Base-by-base conservation (phyloP, 1,284 basidiomycete genomes). In the Acaromyces ingoldii region DNA sequence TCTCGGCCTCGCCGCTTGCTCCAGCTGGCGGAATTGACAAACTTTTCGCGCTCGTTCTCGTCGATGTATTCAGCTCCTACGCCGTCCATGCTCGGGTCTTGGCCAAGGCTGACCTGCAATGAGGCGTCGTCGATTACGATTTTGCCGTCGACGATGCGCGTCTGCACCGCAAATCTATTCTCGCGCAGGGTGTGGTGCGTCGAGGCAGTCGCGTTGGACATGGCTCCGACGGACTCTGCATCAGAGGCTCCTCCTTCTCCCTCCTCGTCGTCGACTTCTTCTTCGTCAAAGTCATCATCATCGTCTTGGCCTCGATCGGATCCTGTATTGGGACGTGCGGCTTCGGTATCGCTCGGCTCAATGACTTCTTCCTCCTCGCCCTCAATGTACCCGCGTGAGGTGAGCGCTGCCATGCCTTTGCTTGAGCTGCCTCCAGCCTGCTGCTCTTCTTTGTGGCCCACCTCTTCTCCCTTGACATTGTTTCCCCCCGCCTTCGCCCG, bases 11-110 rank as follows among this genome's bases (percentile, higher is more conserved):
- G 55, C 53, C 67, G 84, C 76, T 84, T 89, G 37, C 84, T 82
- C 68, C 88, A 89, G 1, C 86, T 86, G 17, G 81, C 81, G n/a
- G 86, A 88, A 73, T 91, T 92, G 55, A 88, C 82, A 64, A 91
- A 90, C 26, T 62, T 57, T 40, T 71, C 69, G 24, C 63, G 60
- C 31, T 91, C 88, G 0, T 85, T 86, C 72, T 91, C 89, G 51
- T 89, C 85, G 24, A 91, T 80, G 57, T 88, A 85, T 3, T 85
- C 86, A 72, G 88, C 87, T 29, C 60, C 67, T 51, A 66, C 62
- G 39, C 59, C 62, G 47, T 60, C 63, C 38, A 40, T 40, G 38
- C 17, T 7, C 43, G 22, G 44, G 53, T 44, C 48, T 53, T 47
- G 39, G 53, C 21, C 46, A 25, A 29, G 53, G 53, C 75, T 71